Evolutionary conservation across 1,284 basidiomycete species (phyloP), one percentile per base, ranked within the genome.

Genomic region (Fistulinella cinereoalba): DNA sequence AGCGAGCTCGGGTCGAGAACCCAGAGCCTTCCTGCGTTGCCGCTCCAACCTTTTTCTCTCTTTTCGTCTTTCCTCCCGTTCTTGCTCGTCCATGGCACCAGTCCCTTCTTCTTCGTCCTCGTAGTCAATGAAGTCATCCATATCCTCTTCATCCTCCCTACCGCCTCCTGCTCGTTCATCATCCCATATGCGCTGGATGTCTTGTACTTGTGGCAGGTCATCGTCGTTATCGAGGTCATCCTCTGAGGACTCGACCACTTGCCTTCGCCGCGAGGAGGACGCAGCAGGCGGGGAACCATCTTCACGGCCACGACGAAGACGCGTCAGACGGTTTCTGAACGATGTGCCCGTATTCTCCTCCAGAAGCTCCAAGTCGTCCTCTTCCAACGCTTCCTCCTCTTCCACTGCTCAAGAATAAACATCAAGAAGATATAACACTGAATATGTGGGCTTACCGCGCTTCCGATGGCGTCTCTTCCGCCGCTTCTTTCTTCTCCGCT

Each of bases 351-450:
- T 93, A 59, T 98, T 99, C 75, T 99, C 97, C 61, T 92, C 91
- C 19, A 99, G 68, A 9, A 99, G 77, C 44, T 96, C 95, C 44
- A 99, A 71, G 63, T 99, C 97, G 61, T 99, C 97, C 45, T 98
- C 96, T 56, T 97, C 94, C 37, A 97, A 72, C n/a, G 75, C 89
- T 49, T 85, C 83, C 23, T 86, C 81, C 47, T 81, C 79, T 42
- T 77, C 76, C 51, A 56, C 51, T 61, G 44, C 39, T 8, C 23
- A n/a, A 55, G 41, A 41, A 33, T 65, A 13, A 62, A 49, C 32
- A 41, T 40, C 2, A 48, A 21, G 3, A 9, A 43, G 33, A 47
- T 23, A 47, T 28, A 27, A 40, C 21, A 41, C 24, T 29, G 23
- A 44, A 13, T 25, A 42, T 18, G 16, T 11, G 18, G 40, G 31